Conservation (phyloP, 2,329 filamentous ascomycete genomes). For the Ceratocystis eucalypticola region DNA sequence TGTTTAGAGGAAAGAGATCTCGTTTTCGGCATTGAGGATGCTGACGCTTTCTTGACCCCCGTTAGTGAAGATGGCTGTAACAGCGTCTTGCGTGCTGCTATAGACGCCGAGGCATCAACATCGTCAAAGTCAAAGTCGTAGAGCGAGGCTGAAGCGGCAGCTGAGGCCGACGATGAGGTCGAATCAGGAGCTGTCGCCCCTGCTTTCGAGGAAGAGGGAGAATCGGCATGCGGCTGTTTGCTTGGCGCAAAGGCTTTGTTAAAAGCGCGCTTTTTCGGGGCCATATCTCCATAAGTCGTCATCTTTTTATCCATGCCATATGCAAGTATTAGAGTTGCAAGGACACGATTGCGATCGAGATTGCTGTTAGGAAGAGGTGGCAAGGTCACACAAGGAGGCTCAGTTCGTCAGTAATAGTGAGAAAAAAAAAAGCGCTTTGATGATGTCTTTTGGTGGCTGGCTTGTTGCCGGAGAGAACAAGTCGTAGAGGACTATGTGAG, state of each 20-base stretch:
- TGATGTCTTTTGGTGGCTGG: neutral
- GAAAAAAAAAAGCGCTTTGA: neutral
- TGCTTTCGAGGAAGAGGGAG: conserved; percentile 3
- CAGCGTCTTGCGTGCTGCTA: conserved; percentile 7
- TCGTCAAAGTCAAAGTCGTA: conserved; percentile 19
- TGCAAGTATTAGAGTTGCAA: neutral
- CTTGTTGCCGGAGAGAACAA: neutral
- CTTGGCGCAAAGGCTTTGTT: conserved; percentile 17
- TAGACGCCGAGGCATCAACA: conserved; percentile 11
- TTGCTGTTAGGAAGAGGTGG: neutral
- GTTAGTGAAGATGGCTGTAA: conserved; percentile 7
- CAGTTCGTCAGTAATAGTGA: neutral
- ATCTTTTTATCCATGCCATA: conserved; percentile 2
- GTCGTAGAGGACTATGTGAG: too few species aligned
- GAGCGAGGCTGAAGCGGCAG: conserved; percentile 14
- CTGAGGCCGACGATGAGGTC: conserved; percentile 6
- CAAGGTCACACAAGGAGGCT: neutral
- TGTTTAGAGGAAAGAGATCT: neutral
- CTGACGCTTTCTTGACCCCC: conserved; percentile 10
- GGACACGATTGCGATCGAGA: neutral
- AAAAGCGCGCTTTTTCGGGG: conserved; percentile 19
- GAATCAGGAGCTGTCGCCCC: neutral
- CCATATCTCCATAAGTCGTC: conserved; percentile 19
- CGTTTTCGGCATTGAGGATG: neutral
- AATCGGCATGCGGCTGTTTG: conserved; percentile 10